A percentile compares a stretch with the other conserved stretches of the same genome.
Evolutionary conservation across 2,329 filamentous ascomycete genomes (phyloP).

Genomic region (Cladosporium colombiae): DNA sequence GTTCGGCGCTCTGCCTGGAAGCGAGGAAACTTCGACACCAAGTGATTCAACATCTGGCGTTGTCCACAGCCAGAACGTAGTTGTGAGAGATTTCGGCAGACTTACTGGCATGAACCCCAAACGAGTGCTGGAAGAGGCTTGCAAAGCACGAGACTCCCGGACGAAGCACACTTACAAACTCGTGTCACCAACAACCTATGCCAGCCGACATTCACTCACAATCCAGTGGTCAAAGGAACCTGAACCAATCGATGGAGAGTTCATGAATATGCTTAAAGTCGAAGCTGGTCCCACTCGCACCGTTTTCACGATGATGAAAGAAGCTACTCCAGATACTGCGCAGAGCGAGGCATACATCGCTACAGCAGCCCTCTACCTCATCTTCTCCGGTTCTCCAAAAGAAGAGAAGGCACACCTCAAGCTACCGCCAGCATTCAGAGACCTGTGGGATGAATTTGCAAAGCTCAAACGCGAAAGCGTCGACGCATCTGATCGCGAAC

Average conservation of each 20-base stretch:
- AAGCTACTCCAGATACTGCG: conserved; percentile 72
- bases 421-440: conserved; percentile 77
- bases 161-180: conserved; percentile 68
- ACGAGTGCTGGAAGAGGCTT: conserved; percentile 81
- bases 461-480: conserved; percentile 68
- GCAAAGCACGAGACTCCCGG: conserved; percentile 73
- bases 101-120: conserved; percentile 74
- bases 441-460: conserved; percentile 79
- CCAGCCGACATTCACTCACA: conserved; percentile 72
- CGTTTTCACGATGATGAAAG: conserved; percentile 69
- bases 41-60: conserved; percentile 10
- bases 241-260: conserved; percentile 46
- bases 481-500: conserved; percentile 69
- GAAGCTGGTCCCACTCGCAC: conserved; percentile 51
- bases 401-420: conserved; percentile 84
- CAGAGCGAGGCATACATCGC: conserved; percentile 89
- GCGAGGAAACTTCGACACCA: conserved; percentile 2
- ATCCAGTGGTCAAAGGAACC: conserved; percentile 80
- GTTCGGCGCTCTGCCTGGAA: conserved; percentile 48
- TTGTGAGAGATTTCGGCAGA: conserved; percentile 81
- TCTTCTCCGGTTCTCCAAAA: conserved; percentile 74
- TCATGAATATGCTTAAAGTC: conserved; percentile 40
- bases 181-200: conserved; percentile 72
- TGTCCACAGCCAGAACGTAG: conserved; percentile 51
- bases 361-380: conserved; percentile 76